Percentiles rank a stretch among this genome's conserved stretches.
phyloP scores from a whole-genome alignment of 495 filamentous ascomycete genomes.

The Amniculicola lignicola region DNA sequence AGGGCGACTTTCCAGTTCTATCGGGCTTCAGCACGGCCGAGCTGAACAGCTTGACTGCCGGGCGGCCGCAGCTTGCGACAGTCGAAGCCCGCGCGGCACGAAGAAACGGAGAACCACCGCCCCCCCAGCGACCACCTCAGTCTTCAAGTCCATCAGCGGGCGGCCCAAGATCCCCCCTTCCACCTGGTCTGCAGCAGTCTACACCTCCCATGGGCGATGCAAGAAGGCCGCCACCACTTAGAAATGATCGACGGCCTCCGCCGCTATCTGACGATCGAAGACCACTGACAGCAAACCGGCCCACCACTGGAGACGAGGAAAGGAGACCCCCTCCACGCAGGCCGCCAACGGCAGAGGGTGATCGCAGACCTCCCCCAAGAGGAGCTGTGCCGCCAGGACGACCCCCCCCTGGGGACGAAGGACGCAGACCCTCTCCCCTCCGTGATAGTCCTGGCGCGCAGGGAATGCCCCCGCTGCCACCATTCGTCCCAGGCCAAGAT shows the following conservation, averaged over 20 bases:
- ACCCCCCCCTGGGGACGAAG: not conserved
- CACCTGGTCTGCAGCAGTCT: constrained; percentile 13
- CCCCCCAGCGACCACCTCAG: not conserved
- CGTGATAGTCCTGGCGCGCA: constrained; percentile 5
- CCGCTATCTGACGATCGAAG: constrained; percentile 9
- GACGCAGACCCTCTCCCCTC: not conserved
- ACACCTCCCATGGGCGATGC: constrained; percentile 6
- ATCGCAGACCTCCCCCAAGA: constrained; percentile 3
- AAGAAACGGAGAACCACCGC: not conserved
- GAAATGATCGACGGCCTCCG: constrained; percentile 6
- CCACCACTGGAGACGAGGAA: constrained; percentile 3
- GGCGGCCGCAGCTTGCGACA: constrained; percentile 40
- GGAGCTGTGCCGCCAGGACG: constrained; percentile 4
- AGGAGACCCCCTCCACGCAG: constrained; percentile 1
- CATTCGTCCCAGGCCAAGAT: constrained; percentile 16
- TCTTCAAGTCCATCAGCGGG: constrained; percentile 7
- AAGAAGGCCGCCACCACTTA: constrained; percentile 5
- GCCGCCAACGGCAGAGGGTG: constrained; percentile 4
- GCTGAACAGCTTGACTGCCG: constrained; percentile 63
- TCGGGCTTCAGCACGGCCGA: constrained; percentile 79
- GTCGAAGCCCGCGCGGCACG: constrained; percentile 13
- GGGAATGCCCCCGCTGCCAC: constrained; percentile 15
- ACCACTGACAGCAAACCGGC: no score
- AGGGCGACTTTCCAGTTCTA: constrained; percentile 74
- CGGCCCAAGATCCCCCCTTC: constrained; percentile 12